These are phyloP conservation scores for Lepraria neglecta DNA, from an alignment of 495 filamentous ascomycete species.

Conservation along the genomic window DNA sequence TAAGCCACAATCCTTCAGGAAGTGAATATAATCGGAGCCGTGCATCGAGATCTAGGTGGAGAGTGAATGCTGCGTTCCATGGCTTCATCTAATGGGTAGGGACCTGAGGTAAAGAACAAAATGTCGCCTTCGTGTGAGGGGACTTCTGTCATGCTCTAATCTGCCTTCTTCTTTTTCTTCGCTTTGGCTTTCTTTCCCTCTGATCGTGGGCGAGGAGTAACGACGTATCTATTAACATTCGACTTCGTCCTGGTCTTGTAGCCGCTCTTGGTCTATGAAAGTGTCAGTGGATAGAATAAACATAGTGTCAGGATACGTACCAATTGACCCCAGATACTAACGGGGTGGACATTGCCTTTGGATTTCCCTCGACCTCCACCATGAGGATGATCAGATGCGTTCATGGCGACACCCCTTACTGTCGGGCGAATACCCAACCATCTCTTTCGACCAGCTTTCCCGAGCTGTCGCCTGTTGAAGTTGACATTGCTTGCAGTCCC, in stretches of 20 bases:
- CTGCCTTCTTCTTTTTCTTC: constrained; percentile 15
- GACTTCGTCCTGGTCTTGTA: constrained; percentile 83
- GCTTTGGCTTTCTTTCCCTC: constrained; percentile 54
- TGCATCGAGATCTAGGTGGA: too few relatives aligned
- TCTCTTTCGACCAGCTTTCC: constrained; percentile 86
- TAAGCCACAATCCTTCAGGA: too few relatives aligned
- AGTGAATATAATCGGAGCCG: too few relatives aligned
- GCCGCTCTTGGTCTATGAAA: constrained; percentile 75
- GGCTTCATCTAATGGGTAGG: too few relatives aligned
- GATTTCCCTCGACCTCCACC: constrained; percentile 98
- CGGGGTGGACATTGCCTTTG: constrained; percentile 91
- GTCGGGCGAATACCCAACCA: constrained; percentile 93
- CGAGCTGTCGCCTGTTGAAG: constrained; percentile 80
- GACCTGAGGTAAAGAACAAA: too few relatives aligned
- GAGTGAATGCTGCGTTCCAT: too few relatives aligned
- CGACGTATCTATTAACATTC: constrained; percentile 77
- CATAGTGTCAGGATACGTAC: constrained; percentile 49
- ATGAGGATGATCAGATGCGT: constrained; percentile 92
- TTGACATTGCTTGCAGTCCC: constrained; percentile 90
- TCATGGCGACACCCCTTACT: constrained; percentile 96
- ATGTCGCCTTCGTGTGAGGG: too few relatives aligned
- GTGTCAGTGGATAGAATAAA: constrained; percentile 30
- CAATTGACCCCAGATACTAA: constrained; percentile 91
- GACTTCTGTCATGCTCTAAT: not conserved
- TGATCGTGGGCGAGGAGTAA: constrained; percentile 66